Conservation (phyloP, 805 yeast genomes). For the Alloascoidea africana region DNA sequence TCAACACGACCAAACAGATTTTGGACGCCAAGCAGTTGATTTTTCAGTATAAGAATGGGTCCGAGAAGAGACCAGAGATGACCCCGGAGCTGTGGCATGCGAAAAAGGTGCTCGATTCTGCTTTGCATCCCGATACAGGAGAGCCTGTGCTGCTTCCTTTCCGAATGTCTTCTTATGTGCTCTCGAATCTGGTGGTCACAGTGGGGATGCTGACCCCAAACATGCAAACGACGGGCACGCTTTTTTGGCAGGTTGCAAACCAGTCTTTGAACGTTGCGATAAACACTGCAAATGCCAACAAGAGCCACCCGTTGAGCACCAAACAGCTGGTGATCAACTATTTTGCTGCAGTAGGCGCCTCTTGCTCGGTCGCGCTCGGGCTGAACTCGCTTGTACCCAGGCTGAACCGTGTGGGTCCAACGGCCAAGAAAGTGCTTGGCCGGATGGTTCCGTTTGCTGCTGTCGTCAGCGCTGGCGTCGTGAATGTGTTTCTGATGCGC, state of each 20-base stretch:
- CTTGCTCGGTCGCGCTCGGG: constrained; percentile 92
- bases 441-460: constrained; percentile 97
- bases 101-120: constrained; percentile 75
- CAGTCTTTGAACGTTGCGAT: constrained; percentile 95
- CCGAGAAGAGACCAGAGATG: constrained; percentile 39
- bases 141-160: constrained; percentile 87
- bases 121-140: constrained; percentile 94
- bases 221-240: constrained; percentile 75
- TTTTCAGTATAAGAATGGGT: constrained; percentile 62
- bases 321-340: constrained; percentile 67
- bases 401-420: constrained; percentile 52
- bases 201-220: constrained; percentile 97
- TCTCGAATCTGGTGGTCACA: constrained; percentile 87
- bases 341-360: constrained; percentile 79
- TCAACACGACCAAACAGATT: constrained; percentile 53
- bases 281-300: constrained; percentile 91
- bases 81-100: constrained; percentile 82
- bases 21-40: constrained; percentile 48
- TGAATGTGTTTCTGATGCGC: constrained; percentile 94
- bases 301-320: constrained; percentile 80
- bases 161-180: constrained; percentile 92
- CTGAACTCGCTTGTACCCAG: constrained; percentile 84
- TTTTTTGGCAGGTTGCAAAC: constrained; percentile 97
- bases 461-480: constrained; percentile 92
- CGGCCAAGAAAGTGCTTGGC: constrained; percentile 55